A percentile compares a stretch with the other conserved stretches of the same genome.
Conservation (phyloP, 2,329 filamentous ascomycete genomes). For the Trichoderma harzianum region DNA sequence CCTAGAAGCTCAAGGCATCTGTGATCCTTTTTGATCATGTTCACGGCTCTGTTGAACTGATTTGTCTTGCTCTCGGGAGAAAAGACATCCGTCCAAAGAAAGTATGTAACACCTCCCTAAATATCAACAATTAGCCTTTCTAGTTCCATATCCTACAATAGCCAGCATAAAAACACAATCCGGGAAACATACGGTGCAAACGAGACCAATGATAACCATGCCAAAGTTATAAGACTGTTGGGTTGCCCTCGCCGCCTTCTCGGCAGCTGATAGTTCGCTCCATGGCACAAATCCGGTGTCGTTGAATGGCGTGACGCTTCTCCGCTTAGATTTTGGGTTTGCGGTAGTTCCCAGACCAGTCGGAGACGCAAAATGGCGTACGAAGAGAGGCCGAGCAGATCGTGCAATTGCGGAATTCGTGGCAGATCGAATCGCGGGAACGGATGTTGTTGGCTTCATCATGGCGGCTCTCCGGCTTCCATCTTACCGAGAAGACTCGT, state of each 20-base stretch:
- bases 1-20: slow-evolving; percentile 73
- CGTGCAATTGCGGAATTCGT: slow-evolving; percentile 28
- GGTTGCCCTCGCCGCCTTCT: slow-evolving; percentile 80
- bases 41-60: slow-evolving; percentile 83
- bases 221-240: slow-evolving; percentile 89
- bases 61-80: slow-evolving; percentile 79
- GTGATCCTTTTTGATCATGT: slow-evolving; percentile 69
- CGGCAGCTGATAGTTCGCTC: slow-evolving; percentile 68
- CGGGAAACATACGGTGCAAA: slow-evolving; percentile 60
- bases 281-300: slow-evolving; percentile 82
- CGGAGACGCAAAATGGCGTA: slow-evolving; percentile 59
- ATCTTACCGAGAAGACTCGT: slow-evolving; percentile 30
- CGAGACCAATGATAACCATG: slow-evolving; percentile 69
- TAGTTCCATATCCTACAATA: neutral
- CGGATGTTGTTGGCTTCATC: slow-evolving; percentile 45
- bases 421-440: slow-evolving; percentile 35
- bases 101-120: slow-evolving; percentile 71
- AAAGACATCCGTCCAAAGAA: slow-evolving; percentile 80
- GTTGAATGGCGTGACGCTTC: slow-evolving; percentile 76
- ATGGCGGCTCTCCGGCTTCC: slow-evolving; percentile 37
- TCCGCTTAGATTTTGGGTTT: slow-evolving; percentile 50
- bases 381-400: slow-evolving; percentile 35
- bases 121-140: slow-evolving; percentile 8
- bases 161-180: neutral
- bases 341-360: slow-evolving; percentile 40